These are phyloP conservation scores for Kurtzmaniella natalensis DNA, from an alignment of 1,139 yeast species.

Conservation along the genomic window DNA sequence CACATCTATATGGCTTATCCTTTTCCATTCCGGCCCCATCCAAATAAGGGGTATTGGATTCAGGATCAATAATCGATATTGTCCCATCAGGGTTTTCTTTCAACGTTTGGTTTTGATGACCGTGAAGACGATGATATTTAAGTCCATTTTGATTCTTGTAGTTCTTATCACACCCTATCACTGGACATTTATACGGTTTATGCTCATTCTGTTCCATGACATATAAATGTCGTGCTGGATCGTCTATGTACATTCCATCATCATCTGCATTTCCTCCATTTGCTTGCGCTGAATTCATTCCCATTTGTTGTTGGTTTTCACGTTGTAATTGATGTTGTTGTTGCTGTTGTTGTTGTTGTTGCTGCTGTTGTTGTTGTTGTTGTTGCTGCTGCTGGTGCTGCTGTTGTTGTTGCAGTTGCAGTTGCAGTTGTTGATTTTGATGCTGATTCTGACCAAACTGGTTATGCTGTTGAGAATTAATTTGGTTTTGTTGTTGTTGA, in stretches of 20 bases:
- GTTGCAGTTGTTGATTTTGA: slow-evolving; percentile 14
- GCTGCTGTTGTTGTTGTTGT: slow-evolving; percentile 13
- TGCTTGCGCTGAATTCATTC: slow-evolving; percentile 15
- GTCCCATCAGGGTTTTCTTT: slow-evolving; percentile 93
- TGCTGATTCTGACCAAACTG: slow-evolving; percentile 10
- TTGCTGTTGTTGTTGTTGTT: slow-evolving; percentile 16
- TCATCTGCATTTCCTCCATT: slow-evolving; percentile 21
- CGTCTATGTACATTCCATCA: slow-evolving; percentile 70
- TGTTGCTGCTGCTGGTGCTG: slow-evolving; percentile 14
- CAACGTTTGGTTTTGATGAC: slow-evolving; percentile 92
- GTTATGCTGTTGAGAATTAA: slow-evolving; percentile 12
- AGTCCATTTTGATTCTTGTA: slow-evolving; percentile 97
- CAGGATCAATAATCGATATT: slow-evolving; percentile 88
- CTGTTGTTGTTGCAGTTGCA: slow-evolving; percentile 13
- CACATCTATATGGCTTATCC: slow-evolving; percentile 97
- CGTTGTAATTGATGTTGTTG: slow-evolving; percentile 12
- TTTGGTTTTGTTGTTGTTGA: slow-evolving; percentile 13
- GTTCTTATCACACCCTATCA: slow-evolving; percentile 95
- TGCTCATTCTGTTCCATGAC: slow-evolving; percentile 90
- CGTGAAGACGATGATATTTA: slow-evolving; percentile 92
- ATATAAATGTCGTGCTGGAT: slow-evolving; percentile 90
- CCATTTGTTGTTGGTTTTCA: slow-evolving; percentile 11
- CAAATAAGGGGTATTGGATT: slow-evolving; percentile 83
- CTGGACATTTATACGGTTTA: slow-evolving; percentile 96
- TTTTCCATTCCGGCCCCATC: slow-evolving; percentile 93